Percentiles rank a stretch among this genome's conserved stretches.
phyloP scores from a whole-genome alignment of 352 stramenopile genomes.

The Globisporangium cystogenes region DNA sequence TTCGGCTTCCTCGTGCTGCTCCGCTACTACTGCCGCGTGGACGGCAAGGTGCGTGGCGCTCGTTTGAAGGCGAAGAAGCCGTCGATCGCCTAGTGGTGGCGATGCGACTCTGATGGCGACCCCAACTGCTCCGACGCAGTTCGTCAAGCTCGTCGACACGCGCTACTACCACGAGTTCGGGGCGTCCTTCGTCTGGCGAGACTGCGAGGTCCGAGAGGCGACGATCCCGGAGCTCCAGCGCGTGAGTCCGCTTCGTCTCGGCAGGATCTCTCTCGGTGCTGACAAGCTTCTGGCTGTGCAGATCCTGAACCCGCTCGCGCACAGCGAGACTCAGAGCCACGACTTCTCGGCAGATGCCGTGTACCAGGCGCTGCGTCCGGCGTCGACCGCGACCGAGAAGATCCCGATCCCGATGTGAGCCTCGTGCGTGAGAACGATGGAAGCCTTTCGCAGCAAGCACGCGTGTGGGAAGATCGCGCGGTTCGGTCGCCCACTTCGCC shows the following conservation, averaged over 20 bases:
- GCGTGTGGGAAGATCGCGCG: not conserved
- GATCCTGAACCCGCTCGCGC: constrained; percentile 1
- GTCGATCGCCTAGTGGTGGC: not conserved
- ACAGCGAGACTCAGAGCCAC: constrained; percentile 3
- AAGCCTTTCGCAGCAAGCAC: too few species aligned
- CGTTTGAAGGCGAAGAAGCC: too few species aligned
- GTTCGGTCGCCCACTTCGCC: not conserved
- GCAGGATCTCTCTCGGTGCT: not conserved
- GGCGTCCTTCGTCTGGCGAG: constrained; percentile 42
- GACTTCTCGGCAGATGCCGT: constrained; percentile 42
- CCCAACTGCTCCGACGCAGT: constrained; percentile 13
- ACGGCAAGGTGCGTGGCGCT: constrained; percentile 36
- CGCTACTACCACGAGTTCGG: constrained; percentile 67
- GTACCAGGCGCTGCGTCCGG: constrained; percentile 26
- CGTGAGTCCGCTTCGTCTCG: too few species aligned
- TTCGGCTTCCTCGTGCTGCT: constrained; percentile 64
- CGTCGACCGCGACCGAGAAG: constrained; percentile 33
- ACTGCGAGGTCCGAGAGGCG: constrained; percentile 38
- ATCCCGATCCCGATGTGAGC: constrained; percentile 14
- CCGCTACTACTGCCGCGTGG: constrained; percentile 56
- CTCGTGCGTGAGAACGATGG: not conserved
- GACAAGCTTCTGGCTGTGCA: not conserved
- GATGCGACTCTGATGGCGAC: not conserved
- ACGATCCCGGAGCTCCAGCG: constrained; percentile 27
- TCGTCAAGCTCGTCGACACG: constrained; percentile 40